Base-by-base conservation (phyloP, 2,329 filamentous ascomycete species). In the Mollisiaceae sp. region DNA sequence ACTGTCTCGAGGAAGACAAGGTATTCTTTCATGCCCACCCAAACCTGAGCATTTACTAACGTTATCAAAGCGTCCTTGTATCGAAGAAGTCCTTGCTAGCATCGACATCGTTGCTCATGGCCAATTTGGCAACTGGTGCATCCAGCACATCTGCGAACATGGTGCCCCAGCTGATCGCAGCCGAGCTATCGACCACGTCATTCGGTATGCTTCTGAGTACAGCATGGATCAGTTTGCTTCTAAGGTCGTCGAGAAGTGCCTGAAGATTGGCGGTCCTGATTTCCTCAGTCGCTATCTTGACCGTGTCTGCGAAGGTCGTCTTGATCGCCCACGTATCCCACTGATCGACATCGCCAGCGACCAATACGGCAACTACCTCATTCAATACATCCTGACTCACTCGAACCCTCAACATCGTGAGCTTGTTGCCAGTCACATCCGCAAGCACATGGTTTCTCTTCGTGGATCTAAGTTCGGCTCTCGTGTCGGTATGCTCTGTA, bases 41-140 rank as follows among this genome's bases (percentile, higher is more conserved):
- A 41, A 18, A 43, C 18, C 54, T 60, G 52, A 27, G 15, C 15
- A 56, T 22, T 62, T 59, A 35, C 70, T 76, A 69, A 75, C 38
- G 69, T 60, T 58, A 38, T 62, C 69, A n/a, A 71, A 97, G 94
- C 93, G 96, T 66, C 94, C 94, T 55, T 97, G 95, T 76, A 97
- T 99, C 75, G 94, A 97, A 78, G 95, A 99, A 78, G 95, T 99
- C 45, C 87, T 99, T 64, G 87, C 87, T 67, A 97, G 95, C 77
- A 97, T 99, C 73, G 93, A 99, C 79, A 91, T 97, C 68, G 93
- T 99, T 75, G 92, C 95, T 65, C 94, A 97, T 77, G 95, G 95
- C 32, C 95, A 99, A 77, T 99, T 99, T 76, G 95, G 95, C 63
- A 99, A 99, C 78, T 99, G 95, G 95, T 99, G 95, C 81, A 98